phyloP scores from a whole-genome alignment of 306 rosid species.

The Crotalaria pallida region DNA sequence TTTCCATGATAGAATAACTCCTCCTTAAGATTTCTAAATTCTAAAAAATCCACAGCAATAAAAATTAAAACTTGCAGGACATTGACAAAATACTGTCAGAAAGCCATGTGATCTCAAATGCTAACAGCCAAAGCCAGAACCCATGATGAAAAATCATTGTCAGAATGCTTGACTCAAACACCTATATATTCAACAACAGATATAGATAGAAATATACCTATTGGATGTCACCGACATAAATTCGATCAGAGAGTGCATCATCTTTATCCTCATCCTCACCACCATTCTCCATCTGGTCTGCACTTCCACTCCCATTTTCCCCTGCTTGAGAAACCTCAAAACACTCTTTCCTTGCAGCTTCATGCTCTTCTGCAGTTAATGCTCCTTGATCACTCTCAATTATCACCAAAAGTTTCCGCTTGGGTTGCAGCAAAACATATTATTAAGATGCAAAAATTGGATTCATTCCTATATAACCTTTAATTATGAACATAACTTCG shows the following conservation, averaged over 20 bases:
- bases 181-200: background rate
- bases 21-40: background rate
- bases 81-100: background rate
- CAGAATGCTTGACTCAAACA: conserved; percentile 11
- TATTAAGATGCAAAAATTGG: too few species aligned
- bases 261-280: conserved; percentile 88
- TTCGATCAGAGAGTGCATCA: conserved; percentile 76
- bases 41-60: conserved; percentile 5
- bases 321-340: conserved; percentile 73
- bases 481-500: too few species aligned
- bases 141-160: background rate
- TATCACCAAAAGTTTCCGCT: conserved; percentile 69
- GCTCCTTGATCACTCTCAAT: conserved; percentile 98
- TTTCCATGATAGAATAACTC: background rate
- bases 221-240: conserved; percentile 90
- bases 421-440: conserved; percentile 84
- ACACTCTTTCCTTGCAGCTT: conserved; percentile 82
- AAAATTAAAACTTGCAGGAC: background rate
- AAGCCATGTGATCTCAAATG: conserved; percentile 4
- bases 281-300: conserved; percentile 90
- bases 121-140: background rate
- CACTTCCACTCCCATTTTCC: conserved; percentile 66
- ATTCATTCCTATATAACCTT: too few species aligned
- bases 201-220: conserved; percentile 55
- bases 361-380: conserved; percentile 85